phyloP scores from a whole-genome alignment of 192 early-diverging fungal genomes.

The Borealophlyctis nickersoniae region DNA sequence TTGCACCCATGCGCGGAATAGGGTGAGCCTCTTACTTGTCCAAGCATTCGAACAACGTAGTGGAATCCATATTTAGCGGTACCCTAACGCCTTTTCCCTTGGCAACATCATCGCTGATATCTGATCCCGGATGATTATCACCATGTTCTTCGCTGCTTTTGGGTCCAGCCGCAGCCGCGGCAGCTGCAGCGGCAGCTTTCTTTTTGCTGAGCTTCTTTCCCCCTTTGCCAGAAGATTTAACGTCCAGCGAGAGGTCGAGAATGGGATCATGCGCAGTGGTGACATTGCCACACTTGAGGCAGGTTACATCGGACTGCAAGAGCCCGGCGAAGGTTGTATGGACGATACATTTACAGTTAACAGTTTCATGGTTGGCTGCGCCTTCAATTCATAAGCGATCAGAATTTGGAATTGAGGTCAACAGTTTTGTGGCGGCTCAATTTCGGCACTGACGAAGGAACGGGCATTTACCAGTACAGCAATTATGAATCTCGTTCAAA shows the following conservation, averaged over 20 bases:
- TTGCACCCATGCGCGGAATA: background rate
- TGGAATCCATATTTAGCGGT: constrained; percentile 13
- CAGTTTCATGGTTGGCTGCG: background rate
- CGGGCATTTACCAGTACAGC: constrained; percentile 27
- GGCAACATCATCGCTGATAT: too few species aligned
- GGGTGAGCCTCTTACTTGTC: constrained; percentile 47
- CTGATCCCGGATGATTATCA: background rate
- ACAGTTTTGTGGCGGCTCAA: background rate
- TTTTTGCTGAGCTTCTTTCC: constrained; percentile 26
- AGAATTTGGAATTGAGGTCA: background rate
- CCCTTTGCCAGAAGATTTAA: constrained; percentile 45
- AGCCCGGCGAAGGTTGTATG: constrained; percentile 89
- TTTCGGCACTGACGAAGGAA: too few species aligned
- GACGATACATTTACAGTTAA: constrained; percentile 77
- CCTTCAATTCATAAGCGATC: constrained; percentile 1
- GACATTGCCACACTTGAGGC: constrained; percentile 71
- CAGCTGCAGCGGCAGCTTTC: background rate
- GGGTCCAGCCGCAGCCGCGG: background rate
- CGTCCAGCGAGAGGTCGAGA: constrained; percentile 86
- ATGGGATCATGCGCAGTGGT: constrained; percentile 83
- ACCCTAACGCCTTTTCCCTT: too few species aligned
- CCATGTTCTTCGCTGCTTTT: background rate
- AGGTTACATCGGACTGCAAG: constrained; percentile 88
- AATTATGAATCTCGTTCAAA: constrained; percentile 79
- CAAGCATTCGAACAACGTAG: constrained; percentile 62